phyloP scores from a whole-genome alignment of 257 asterid species.

The Primulina huaijiensis region DNA sequence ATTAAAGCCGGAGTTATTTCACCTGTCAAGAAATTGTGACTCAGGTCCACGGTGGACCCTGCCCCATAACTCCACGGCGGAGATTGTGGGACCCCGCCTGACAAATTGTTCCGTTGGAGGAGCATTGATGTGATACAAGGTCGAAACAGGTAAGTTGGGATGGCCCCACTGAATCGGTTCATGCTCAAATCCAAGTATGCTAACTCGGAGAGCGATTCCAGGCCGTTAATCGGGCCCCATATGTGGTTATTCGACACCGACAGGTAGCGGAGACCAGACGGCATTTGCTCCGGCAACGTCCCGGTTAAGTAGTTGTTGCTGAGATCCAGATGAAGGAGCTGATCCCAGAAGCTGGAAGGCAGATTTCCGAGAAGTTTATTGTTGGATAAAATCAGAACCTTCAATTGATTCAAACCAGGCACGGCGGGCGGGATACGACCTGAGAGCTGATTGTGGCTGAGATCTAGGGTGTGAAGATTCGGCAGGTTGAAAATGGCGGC shows the following conservation, averaged over 20 bases:
- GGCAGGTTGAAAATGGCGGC: slow-evolving; percentile 35
- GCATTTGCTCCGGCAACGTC: slow-evolving; percentile 41
- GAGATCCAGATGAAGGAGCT: slow-evolving; percentile 60
- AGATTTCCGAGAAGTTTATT: slow-evolving; percentile 44
- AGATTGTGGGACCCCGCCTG: slow-evolving; percentile 55
- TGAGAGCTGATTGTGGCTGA: slow-evolving; percentile 55
- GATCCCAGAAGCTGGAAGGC: slow-evolving; percentile 38
- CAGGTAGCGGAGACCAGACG: slow-evolving; percentile 55
- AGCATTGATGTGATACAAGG: slow-evolving; percentile 48
- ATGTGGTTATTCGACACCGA: slow-evolving; percentile 49
- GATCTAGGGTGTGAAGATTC: slow-evolving; percentile 70
- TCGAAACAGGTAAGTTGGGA: slow-evolving; percentile 49
- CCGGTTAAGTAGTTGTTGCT: slow-evolving; percentile 52
- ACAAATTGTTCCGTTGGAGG: slow-evolving; percentile 85
- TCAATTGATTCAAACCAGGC: slow-evolving; percentile 25
- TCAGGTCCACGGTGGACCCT: slow-evolving; percentile 61
- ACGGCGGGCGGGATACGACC: slow-evolving; percentile 43
- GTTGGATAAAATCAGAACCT: slow-evolving; percentile 43
- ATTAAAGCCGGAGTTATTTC: slow-evolving; percentile 37
- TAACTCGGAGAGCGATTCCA: slow-evolving; percentile 40
- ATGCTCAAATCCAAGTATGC: slow-evolving; percentile 72
- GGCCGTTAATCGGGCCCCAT: slow-evolving; percentile 57
- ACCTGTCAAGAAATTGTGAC: slow-evolving; percentile 65
- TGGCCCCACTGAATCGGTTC: slow-evolving; percentile 65
- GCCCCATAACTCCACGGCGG: slow-evolving; percentile 25